Conservation (phyloP, 2,329 filamentous ascomycete genomes). For the Cladophialophora yegresii region DNA sequence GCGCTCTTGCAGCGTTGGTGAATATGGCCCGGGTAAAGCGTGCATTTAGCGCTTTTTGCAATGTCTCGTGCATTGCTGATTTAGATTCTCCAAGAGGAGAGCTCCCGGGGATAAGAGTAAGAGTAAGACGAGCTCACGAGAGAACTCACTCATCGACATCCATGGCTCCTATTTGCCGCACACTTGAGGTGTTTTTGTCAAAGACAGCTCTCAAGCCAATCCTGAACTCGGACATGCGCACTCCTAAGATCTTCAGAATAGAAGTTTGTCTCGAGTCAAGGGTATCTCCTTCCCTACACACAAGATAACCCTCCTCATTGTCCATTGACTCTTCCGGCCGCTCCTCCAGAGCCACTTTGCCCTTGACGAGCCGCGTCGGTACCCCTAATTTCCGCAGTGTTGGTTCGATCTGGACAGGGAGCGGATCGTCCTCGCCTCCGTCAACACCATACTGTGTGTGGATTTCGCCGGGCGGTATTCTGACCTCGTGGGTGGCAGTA, state of each 20-base stretch:
- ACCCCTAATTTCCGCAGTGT: slow-evolving; percentile 86
- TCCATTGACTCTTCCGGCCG: slow-evolving; percentile 47
- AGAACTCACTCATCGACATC: slow-evolving; percentile 42
- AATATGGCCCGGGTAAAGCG: background rate
- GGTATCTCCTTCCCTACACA: slow-evolving; percentile 82
- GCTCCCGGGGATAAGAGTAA: background rate
- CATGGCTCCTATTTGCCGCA: slow-evolving; percentile 48
- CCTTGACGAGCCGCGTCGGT: slow-evolving; percentile 84
- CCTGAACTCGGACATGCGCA: slow-evolving; percentile 87
- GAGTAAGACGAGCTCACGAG: background rate
- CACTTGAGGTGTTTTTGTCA: slow-evolving; percentile 44
- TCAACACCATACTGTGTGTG: slow-evolving; percentile 61
- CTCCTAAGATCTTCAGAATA: slow-evolving; percentile 88
- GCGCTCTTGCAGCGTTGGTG: background rate
- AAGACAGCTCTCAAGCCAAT: slow-evolving; percentile 73
- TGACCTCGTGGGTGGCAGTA: slow-evolving; percentile 71
- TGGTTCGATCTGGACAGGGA: slow-evolving; percentile 87
- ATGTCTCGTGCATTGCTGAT: slow-evolving; percentile 38
- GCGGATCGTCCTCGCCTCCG: slow-evolving; percentile 76
- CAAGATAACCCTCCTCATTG: slow-evolving; percentile 59
- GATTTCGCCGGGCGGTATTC: slow-evolving; percentile 79
- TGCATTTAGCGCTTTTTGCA: background rate
- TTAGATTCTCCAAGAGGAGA: slow-evolving; percentile 38
- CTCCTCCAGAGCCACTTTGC: slow-evolving; percentile 74
- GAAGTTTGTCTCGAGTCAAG: slow-evolving; percentile 91